These are phyloP conservation scores for Paramecium sonneborni DNA, from an alignment of 73 alveolate species.

Conservation along the genomic window DNA sequence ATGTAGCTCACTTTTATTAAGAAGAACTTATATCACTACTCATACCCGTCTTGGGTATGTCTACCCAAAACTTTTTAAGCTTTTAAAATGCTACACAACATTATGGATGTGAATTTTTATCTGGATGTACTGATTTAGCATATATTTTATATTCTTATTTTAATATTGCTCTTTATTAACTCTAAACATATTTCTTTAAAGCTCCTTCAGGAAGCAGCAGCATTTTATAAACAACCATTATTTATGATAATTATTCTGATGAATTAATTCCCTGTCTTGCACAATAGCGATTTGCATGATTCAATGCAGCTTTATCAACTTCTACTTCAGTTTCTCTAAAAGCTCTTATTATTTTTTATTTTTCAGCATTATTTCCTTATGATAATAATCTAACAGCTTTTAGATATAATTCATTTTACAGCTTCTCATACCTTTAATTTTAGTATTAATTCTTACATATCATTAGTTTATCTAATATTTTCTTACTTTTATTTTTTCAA, in stretches of 20 bases:
- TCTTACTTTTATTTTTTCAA: neutral
- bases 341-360: neutral
- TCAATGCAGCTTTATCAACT: conserved; percentile 6
- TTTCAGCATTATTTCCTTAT: neutral
- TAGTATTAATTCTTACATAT: neutral
- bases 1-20: neutral
- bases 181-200: neutral
- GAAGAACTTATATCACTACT: neutral
- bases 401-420: neutral
- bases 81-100: neutral
- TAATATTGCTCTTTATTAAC: neutral
- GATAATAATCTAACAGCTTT: neutral
- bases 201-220: conserved; percentile 34
- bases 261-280: neutral
- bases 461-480: neutral
- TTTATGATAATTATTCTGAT: neutral
- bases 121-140: conserved; percentile 1
- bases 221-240: neutral
- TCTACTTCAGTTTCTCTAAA: neutral
- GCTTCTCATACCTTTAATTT: neutral
- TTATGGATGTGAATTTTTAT: conserved; percentile 5
- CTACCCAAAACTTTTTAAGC: neutral
- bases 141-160: neutral
- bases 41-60: conserved; percentile 20
- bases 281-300: neutral